These are phyloP conservation scores for Tuber melanosporum DNA, from an alignment of 495 filamentous ascomycete species.

Conservation along the genomic window DNA sequence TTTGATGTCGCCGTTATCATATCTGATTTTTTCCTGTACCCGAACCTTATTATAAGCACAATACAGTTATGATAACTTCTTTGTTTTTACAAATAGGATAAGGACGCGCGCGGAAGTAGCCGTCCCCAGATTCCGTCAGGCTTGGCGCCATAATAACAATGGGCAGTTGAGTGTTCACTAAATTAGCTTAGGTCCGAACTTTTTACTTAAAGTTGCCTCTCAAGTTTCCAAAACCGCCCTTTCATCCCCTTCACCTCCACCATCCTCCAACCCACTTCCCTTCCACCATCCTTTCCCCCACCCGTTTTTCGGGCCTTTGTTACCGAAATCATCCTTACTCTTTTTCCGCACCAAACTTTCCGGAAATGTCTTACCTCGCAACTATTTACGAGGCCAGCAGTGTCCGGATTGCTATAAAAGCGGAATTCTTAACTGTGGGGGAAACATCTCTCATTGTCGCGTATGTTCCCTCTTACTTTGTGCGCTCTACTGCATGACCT, in stretches of 20 bases:
- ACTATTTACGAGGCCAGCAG: conserved; percentile 89
- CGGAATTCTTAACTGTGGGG: conserved; percentile 63
- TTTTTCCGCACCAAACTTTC: neutral
- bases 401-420: conserved; percentile 76
- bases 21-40: neutral
- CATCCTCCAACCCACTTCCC: neutral
- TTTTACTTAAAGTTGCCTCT: neutral
- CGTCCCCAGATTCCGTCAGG: neutral
- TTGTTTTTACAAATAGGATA: neutral
- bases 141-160: neutral
- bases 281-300: neutral
- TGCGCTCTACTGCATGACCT: neutral
- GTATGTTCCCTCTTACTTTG: conserved; percentile 51
- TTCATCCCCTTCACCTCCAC: neutral
- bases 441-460: conserved; percentile 79
- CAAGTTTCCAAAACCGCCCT: neutral
- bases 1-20: neutral
- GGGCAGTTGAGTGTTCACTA: neutral
- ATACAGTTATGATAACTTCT: neutral
- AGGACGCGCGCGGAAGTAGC: neutral
- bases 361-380: conserved; percentile 80
- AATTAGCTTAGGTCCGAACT: neutral
- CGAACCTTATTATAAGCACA: neutral
- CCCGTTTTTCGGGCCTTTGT: neutral
- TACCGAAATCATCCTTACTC: neutral